These are phyloP conservation scores for Murraya koenigii DNA, from an alignment of 345 rosid species.

Conservation along the genomic window DNA sequence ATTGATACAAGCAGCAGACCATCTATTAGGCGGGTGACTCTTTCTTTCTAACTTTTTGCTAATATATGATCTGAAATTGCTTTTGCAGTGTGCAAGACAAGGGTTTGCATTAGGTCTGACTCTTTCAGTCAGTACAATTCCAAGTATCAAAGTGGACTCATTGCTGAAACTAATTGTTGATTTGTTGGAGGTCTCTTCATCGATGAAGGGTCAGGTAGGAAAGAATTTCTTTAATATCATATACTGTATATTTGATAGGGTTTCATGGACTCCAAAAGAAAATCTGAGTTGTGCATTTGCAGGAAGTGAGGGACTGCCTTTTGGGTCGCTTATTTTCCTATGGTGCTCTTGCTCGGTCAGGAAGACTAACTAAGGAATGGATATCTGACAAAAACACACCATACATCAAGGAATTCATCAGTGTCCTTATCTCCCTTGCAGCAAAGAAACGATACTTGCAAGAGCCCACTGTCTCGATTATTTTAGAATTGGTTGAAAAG, in stretches of 20 bases:
- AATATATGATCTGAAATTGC: not conserved
- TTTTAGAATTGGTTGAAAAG: conserved; percentile 72
- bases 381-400: conserved; percentile 48
- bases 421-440: conserved; percentile 62
- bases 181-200: conserved; percentile 72
- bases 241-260: not conserved
- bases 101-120: conserved; percentile 94
- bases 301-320: conserved; percentile 90
- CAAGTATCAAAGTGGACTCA: conserved; percentile 63
- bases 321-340: conserved; percentile 86
- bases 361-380: conserved; percentile 65
- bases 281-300: conserved; percentile 22
- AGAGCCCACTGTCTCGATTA: conserved; percentile 77
- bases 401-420: conserved; percentile 58
- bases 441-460: conserved; percentile 81
- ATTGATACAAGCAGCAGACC: not conserved
- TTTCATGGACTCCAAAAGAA: not conserved
- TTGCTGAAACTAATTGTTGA: conserved; percentile 68
- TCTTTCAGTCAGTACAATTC: conserved; percentile 44
- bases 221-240: conserved; percentile 1
- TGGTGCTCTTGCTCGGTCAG: conserved; percentile 82
- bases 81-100: conserved; percentile 86
- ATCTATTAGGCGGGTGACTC: not conserved
- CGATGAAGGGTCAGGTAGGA: conserved; percentile 95
- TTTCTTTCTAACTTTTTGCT: conserved; percentile 5